A percentile compares a stretch with the other conserved stretches of the same genome.
Evolutionary conservation across 768 basidiomycete genomes (phyloP).

Genomic region (Amyloporia xantha): DNA sequence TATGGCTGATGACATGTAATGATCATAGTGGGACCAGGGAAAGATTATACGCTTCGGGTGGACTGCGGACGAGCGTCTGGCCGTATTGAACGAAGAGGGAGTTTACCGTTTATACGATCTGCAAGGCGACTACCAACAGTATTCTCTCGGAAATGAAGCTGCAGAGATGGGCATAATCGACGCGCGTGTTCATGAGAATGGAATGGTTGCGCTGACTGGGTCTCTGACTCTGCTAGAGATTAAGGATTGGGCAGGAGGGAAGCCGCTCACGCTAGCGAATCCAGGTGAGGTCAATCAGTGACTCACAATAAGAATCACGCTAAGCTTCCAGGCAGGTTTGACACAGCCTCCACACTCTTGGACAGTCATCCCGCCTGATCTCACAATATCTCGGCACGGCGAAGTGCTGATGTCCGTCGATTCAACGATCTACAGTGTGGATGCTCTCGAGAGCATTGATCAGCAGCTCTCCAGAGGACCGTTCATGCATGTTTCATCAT

Average conservation of each 20-base stretch:
- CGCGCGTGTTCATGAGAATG: conserved; percentile 80
- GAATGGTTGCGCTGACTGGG: conserved; percentile 79
- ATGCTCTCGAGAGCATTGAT: conserved; percentile 84
- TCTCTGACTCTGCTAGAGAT: conserved; percentile 76
- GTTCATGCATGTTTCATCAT: conserved; percentile 80
- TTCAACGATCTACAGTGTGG: conserved; percentile 74
- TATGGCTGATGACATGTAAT: conserved; percentile 2
- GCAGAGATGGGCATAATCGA: conserved; percentile 79
- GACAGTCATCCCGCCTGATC: conserved; percentile 86
- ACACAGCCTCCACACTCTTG: conserved; percentile 76
- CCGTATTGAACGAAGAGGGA: conserved; percentile 88
- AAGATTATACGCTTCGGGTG: conserved; percentile 80
- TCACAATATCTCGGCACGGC: conserved; percentile 82
- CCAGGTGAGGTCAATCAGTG: conserved; percentile 61
- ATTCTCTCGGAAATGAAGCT: conserved; percentile 78
- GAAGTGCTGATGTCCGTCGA: conserved; percentile 84
- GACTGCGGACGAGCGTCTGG: conserved; percentile 76
- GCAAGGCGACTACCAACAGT: conserved; percentile 79
- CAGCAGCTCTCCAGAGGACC: conserved; percentile 87
- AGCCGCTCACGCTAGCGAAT: conserved; percentile 65
- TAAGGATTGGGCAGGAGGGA: conserved; percentile 79
- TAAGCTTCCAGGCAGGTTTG: conserved; percentile 41
- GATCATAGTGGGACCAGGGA: conserved; percentile 88
- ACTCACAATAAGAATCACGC: too few species aligned
- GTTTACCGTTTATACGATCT: conserved; percentile 85